These are phyloP conservation scores for Syzygium aromaticum DNA, from an alignment of 345 rosid species.

Conservation along the genomic window DNA sequence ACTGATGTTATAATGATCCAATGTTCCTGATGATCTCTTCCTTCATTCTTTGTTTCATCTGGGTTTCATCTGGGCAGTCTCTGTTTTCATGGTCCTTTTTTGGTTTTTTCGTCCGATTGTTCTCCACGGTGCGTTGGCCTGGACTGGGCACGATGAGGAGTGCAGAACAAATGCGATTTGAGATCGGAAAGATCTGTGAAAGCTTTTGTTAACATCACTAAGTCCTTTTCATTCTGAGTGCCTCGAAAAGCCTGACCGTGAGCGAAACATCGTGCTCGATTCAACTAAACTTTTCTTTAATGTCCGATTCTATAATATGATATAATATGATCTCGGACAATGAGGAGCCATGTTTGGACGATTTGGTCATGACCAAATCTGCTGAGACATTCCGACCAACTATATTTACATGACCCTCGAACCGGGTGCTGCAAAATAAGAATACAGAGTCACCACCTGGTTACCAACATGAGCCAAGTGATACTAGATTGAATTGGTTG, in stretches of 20 bases:
- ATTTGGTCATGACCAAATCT: neutral
- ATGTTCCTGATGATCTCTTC: slow-evolving; percentile 26
- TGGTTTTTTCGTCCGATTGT: neutral
- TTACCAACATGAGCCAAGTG: neutral
- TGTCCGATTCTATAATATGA: neutral
- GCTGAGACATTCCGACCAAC: neutral
- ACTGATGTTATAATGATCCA: slow-evolving; percentile 28
- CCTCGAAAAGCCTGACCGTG: neutral
- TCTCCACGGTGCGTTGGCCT: no score
- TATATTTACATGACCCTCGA: neutral
- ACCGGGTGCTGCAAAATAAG: neutral
- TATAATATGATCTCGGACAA: neutral
- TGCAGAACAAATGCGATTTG: neutral
- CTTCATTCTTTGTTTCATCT: neutral
- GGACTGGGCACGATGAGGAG: slow-evolving; percentile 27
- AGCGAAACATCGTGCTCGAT: no score
- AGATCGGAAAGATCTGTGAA: slow-evolving; percentile 18
- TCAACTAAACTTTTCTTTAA: neutral
- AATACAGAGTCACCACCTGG: neutral
- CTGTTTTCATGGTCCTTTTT: neutral
- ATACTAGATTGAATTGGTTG: neutral
- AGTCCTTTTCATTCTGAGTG: slow-evolving; percentile 48
- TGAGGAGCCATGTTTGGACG: neutral
- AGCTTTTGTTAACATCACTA: neutral
- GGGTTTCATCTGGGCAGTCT: neutral